Evolutionary conservation across 495 filamentous ascomycete genomes (phyloP).

Genomic region (Daldinia concentrica): DNA sequence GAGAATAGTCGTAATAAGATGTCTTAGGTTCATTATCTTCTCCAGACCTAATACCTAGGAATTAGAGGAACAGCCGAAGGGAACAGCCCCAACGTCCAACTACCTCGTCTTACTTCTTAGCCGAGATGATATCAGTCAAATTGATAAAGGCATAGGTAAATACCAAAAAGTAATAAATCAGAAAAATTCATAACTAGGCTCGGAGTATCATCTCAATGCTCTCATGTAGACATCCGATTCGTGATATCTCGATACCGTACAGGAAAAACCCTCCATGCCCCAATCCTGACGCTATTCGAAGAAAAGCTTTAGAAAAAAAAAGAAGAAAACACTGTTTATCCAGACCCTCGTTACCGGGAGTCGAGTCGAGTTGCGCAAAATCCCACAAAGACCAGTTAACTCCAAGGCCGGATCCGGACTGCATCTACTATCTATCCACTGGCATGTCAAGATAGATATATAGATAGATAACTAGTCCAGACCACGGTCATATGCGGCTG

Average conservation of each 20-base stretch:
- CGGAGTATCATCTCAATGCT: neutral
- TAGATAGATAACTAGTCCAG: no score
- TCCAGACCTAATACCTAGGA: no score
- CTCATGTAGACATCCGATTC: neutral
- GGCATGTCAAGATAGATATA: neutral
- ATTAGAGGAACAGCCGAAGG: no score
- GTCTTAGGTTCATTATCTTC: no score
- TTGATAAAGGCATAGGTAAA: no score
- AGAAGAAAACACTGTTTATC: neutral
- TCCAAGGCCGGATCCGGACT: neutral
- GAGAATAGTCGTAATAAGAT: no score
- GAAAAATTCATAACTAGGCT: neutral
- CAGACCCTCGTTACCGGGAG: conserved; percentile 1
- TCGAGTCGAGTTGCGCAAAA: neutral
- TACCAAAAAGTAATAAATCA: neutral
- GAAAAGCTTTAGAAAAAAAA: neutral
- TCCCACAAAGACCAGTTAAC: neutral
- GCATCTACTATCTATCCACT: neutral
- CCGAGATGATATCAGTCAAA: no score
- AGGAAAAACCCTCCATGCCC: neutral
- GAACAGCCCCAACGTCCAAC: no score
- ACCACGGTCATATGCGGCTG: neutral
- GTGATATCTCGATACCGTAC: neutral
- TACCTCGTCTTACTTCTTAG: no score
- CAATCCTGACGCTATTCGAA: neutral